A percentile compares a stretch with the other conserved stretches of the same genome.
Conservation (phyloP, 2,329 filamentous ascomycete species). For the Zasmidium angulare region DNA sequence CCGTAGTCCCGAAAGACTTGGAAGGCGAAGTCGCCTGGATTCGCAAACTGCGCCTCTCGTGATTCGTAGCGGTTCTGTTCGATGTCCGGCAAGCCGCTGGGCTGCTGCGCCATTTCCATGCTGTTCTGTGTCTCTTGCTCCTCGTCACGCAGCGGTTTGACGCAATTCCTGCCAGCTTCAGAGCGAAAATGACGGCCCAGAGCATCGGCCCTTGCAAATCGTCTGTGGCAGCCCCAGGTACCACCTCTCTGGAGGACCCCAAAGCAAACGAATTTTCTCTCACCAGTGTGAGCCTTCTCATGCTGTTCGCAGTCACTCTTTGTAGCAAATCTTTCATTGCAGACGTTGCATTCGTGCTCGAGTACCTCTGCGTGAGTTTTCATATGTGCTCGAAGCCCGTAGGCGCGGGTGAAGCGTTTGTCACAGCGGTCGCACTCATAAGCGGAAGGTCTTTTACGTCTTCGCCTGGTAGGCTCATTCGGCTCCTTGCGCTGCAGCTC, state of each 20-base stretch:
- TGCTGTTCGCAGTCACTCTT: constrained; percentile 96
- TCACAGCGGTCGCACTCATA: constrained; percentile 92
- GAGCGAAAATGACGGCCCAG: constrained; percentile 81
- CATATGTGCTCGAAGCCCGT: constrained; percentile 90
- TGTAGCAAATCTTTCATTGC: constrained; percentile 91
- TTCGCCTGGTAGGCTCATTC: constrained; percentile 46
- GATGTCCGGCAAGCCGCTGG: too few relatives aligned
- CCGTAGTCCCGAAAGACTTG: not conserved
- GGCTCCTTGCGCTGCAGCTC: not conserved
- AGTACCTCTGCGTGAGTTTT: constrained; percentile 95
- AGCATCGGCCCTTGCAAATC: constrained; percentile 92
- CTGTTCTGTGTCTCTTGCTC: too few relatives aligned
- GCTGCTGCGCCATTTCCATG: too few relatives aligned
- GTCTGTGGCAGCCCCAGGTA: constrained; percentile 86
- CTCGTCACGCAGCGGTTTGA: too few relatives aligned
- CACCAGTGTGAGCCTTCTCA: constrained; percentile 89
- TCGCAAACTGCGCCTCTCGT: not conserved
- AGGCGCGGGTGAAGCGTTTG: constrained; percentile 92
- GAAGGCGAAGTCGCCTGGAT: not conserved
- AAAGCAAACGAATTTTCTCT: constrained; percentile 97
- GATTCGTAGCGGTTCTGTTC: too few relatives aligned
- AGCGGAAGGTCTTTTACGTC: constrained; percentile 93
- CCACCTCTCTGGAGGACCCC: constrained; percentile 79
- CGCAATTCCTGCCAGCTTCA: constrained; percentile 65
- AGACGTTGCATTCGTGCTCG: constrained; percentile 94